Conservation (phyloP, 768 basidiomycete species). For the Hygrocybe punicea region DNA sequence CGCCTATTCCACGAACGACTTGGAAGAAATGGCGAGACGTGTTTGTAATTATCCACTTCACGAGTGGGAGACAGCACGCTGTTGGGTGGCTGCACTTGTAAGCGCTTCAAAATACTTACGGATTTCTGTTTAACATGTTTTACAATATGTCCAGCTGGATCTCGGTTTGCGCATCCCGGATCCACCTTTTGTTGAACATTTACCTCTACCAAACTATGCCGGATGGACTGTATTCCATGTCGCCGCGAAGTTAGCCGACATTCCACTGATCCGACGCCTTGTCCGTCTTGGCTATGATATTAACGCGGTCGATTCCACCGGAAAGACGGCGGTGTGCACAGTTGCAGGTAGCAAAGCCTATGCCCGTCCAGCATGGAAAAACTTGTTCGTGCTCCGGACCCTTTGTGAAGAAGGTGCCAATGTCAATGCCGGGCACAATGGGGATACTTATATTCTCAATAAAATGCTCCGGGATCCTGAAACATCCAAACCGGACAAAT, state of each 20-base stretch:
- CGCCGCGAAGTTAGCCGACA: not conserved
- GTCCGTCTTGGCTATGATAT: constrained; percentile 1
- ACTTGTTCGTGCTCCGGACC: not conserved
- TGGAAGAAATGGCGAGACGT: not conserved
- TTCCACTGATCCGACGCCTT: not conserved
- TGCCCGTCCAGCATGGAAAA: no score
- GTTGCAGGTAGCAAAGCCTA: not conserved
- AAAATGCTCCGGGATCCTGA: not conserved
- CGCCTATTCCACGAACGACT: not conserved
- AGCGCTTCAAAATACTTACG: no score
- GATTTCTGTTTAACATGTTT: no score
- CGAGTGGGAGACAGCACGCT: not conserved
- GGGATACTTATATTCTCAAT: not conserved
- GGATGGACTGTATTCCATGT: not conserved
- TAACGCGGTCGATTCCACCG: not conserved
- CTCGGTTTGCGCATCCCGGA: not conserved
- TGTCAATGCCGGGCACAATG: not conserved
- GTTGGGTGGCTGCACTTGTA: not conserved
- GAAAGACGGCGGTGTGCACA: not conserved
- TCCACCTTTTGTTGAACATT: no score
- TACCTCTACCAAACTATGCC: no score
- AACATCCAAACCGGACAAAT: not conserved
- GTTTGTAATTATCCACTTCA: not conserved
- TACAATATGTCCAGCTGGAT: not conserved
- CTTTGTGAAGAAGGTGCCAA: not conserved